Evolutionary conservation across 164 flowering plant species (phyloP).

Genomic region (Macadamia integrifolia): DNA sequence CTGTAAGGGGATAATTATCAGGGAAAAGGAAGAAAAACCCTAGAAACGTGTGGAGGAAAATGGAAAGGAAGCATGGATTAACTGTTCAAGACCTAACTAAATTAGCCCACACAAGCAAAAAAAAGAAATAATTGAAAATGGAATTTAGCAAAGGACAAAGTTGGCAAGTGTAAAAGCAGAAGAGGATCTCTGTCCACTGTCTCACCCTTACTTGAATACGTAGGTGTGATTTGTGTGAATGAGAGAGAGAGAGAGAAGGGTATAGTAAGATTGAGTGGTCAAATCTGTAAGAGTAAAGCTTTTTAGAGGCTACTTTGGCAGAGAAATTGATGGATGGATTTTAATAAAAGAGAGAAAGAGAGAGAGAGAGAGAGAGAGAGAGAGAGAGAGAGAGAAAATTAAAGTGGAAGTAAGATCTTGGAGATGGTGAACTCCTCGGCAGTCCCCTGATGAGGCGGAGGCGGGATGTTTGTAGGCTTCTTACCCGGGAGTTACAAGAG

Average conservation of each 20-base stretch:
- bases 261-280: conserved; percentile 27
- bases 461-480: conserved; percentile 10
- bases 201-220: conserved; percentile 25
- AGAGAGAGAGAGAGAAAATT: too few relatives aligned
- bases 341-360: too few relatives aligned
- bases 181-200: conserved; percentile 15
- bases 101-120: conserved; percentile 19
- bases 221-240: conserved; percentile 16
- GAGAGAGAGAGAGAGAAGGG: conserved; percentile 9
- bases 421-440: not conserved
- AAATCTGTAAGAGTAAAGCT: conserved; percentile 33
- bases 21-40: conserved; percentile 13
- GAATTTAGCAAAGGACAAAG: conserved; percentile 36
- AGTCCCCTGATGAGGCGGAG: conserved; percentile 31
- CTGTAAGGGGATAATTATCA: too few relatives aligned
- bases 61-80: not conserved
- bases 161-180: conserved; percentile 11
- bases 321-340: not conserved
- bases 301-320: not conserved
- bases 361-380: too few relatives aligned
- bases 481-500: conserved; percentile 34
- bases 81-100: conserved; percentile 14
- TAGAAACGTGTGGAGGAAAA: conserved; percentile 16
- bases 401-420: not conserved
- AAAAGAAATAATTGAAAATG: conserved; percentile 1